Evolutionary conservation across 2,329 filamentous ascomycete genomes (phyloP), one percentile per base, ranked within the genome.

Genomic region (Colletotrichum aenigma): DNA sequence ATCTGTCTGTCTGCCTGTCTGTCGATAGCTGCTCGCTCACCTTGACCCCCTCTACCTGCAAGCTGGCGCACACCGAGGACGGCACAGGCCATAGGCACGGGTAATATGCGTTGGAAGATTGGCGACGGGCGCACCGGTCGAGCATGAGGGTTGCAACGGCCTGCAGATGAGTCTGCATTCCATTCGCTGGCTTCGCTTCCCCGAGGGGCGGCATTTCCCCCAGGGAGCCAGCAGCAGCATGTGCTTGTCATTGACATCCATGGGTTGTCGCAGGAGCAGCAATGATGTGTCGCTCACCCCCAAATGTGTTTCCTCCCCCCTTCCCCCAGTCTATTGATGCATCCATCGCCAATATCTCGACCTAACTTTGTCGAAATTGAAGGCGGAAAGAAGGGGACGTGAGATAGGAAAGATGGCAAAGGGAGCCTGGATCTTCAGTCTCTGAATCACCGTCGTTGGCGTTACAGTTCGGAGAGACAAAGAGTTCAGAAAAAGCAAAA

Each of bases 401-500:
- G 38, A 58, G 8, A 62, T 65, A 6, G 16, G 7, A 18, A 61
- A 24, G 28, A 9, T 32, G 18, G 62, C 18, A n/a, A 34, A 61
- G 28, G 32, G 56, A 67, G 34, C 10, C 24, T 64, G 55, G 56
- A 26, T 43, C 71, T 55, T 28, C 21, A 38, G 24, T 16, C n/a
- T 56, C 8, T 48, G 56, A 52, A 48, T 65, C 55, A 60, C 65
- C 34, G 60, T 64, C 70, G 72, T 72, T 67, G 60, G 30, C 70
- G 65, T 75, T 67, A 64, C 56, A 67, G 18, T 61, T 36, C 26
- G 13, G 69, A 70, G 43, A 75, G 55, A 72, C 62, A 66, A n/a
- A 30, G 7, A 21, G 38, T 66, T 56, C 36, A 21, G 24, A 67
- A 72, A 75, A 75, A 75, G 69, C 69, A 72, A 75, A 68, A 72